phyloP scores from a whole-genome alignment of 345 rosid species.

The Chamaenerion angustifolium region DNA sequence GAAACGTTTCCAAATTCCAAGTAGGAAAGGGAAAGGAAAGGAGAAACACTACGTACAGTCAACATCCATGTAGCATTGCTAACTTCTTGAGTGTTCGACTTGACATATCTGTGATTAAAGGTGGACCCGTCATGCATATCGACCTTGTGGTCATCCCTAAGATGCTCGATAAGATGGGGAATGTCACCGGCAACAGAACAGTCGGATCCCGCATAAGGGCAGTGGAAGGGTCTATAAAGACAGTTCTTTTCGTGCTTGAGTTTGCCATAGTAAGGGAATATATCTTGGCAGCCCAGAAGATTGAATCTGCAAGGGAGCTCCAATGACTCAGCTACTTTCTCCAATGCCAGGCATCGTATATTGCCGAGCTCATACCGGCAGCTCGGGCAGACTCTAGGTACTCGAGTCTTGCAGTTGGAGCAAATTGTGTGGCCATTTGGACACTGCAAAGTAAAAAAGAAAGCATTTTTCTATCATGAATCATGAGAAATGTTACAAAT shows the following conservation, averaged over 20 bases:
- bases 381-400: slow-evolving; percentile 68
- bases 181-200: slow-evolving; percentile 76
- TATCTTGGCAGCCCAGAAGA: slow-evolving; percentile 55
- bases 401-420: slow-evolving; percentile 56
- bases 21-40: no score
- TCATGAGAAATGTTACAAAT: no score
- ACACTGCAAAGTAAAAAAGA: slow-evolving; percentile 26
- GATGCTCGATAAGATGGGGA: slow-evolving; percentile 52
- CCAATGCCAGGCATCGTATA: slow-evolving; percentile 80
- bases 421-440: slow-evolving; percentile 86
- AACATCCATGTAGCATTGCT: slow-evolving; percentile 97
- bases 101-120: slow-evolving; percentile 81
- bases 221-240: slow-evolving; percentile 53
- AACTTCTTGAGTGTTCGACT: slow-evolving; percentile 73
- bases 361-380: slow-evolving; percentile 81
- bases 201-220: slow-evolving; percentile 85
- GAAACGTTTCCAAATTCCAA: no score
- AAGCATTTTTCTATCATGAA: no score
- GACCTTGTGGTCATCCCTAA: slow-evolving; percentile 78
- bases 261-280: slow-evolving; percentile 68
- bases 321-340: slow-evolving; percentile 71
- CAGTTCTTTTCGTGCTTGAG: slow-evolving; percentile 74
- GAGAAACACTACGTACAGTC: slow-evolving; percentile 40
- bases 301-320: slow-evolving; percentile 78
- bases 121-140: slow-evolving; percentile 84